Conservation (phyloP, 257 asterid species). For the Solanum pennellii region DNA sequence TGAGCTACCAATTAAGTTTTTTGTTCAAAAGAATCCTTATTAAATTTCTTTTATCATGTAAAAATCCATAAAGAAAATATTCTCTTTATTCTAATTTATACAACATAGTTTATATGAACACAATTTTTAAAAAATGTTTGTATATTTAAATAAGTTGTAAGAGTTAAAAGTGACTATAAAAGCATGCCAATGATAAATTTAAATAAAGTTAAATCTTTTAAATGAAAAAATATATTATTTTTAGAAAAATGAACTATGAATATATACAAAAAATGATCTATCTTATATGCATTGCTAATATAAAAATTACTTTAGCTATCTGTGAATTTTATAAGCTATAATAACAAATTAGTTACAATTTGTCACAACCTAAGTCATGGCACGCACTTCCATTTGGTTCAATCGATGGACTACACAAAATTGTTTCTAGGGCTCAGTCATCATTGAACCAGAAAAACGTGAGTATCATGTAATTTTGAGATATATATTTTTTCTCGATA, state of each 20-base stretch:
- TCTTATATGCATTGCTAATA: not conserved
- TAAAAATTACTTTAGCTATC: not conserved
- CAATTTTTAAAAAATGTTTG: not conserved
- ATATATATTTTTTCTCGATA: too few species aligned
- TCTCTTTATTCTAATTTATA: constrained; percentile 21
- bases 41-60: not conserved
- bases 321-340: not conserved
- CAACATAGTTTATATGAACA: not conserved
- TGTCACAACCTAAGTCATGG: not conserved
- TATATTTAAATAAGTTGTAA: not conserved
- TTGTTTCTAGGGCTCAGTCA: too few species aligned
- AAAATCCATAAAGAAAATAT: constrained; percentile 5
- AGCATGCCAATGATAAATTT: not conserved
- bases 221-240: too few species aligned
- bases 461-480: too few species aligned
- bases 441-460: too few species aligned
- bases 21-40: not conserved
- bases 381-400: not conserved
- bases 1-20: constrained; percentile 23
- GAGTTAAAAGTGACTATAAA: not conserved
- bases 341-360: not conserved
- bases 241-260: too few species aligned
- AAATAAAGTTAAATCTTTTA: too few species aligned
- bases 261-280: too few species aligned
- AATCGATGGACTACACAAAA: too few species aligned